phyloP scores from a whole-genome alignment of 768 basidiomycete species.

The Mycena sanguinolenta region DNA sequence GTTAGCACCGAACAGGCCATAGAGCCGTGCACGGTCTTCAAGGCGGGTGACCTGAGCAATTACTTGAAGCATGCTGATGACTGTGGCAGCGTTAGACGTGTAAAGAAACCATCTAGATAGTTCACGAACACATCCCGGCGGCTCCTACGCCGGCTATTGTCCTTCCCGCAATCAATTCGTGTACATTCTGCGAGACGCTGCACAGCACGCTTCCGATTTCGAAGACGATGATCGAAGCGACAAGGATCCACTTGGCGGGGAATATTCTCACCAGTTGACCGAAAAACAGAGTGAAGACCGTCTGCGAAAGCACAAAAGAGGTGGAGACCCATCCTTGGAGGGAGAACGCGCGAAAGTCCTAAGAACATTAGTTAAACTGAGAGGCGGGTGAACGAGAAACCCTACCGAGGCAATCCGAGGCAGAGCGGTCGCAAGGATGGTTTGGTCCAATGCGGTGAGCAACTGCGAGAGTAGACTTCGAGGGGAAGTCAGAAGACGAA shows the following conservation, averaged over 20 bases:
- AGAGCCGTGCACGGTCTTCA: slow-evolving; percentile 43
- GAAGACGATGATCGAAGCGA: slow-evolving; percentile 45
- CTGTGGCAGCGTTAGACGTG: background rate
- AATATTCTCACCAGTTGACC: slow-evolving; percentile 25
- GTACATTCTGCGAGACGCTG: slow-evolving; percentile 45
- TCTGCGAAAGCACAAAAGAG: slow-evolving; percentile 42
- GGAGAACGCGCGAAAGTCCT: slow-evolving; percentile 25
- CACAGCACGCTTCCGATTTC: slow-evolving; percentile 59
- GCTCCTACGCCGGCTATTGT: slow-evolving; percentile 24
- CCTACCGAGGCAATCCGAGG: slow-evolving; percentile 44
- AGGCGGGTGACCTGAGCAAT: slow-evolving; percentile 40
- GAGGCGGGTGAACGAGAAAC: background rate
- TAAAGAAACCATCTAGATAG: background rate
- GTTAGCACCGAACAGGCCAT: slow-evolving; percentile 36
- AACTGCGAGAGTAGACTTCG: slow-evolving; percentile 38
- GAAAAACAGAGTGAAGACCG: slow-evolving; percentile 32
- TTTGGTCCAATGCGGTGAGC: slow-evolving; percentile 51
- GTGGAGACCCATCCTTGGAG: slow-evolving; percentile 29
- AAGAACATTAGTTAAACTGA: background rate
- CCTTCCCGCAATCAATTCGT: slow-evolving; percentile 53
- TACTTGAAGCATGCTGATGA: slow-evolving; percentile 25
- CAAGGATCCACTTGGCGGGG: slow-evolving; percentile 35
- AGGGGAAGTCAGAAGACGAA: too few relatives aligned
- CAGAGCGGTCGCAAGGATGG: slow-evolving; percentile 51
- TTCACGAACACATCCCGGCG: slow-evolving; percentile 23